Percentiles rank a stretch among this genome's conserved stretches.
These are phyloP conservation scores for Aspergillus sojae DNA, from an alignment of 2,329 filamentous ascomycete species.

Conservation along the genomic window DNA sequence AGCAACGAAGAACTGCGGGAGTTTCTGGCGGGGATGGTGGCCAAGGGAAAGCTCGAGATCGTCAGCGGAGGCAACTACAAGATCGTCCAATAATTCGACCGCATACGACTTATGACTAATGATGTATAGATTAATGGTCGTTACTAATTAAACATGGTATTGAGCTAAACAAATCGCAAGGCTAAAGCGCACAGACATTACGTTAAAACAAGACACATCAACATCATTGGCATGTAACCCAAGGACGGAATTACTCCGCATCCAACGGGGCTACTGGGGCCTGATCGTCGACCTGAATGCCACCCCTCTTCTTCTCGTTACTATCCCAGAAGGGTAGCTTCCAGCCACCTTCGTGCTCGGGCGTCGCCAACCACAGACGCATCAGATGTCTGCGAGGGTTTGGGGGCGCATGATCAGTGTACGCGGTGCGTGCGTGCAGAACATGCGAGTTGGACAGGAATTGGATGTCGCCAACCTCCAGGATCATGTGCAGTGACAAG, in stretches of 20 bases:
- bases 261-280: slow-evolving; percentile 75
- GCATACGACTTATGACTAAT: slow-evolving; percentile 6
- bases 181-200: slow-evolving; percentile 11
- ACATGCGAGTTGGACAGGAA: slow-evolving; percentile 81
- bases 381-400: slow-evolving; percentile 75
- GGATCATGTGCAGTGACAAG: slow-evolving; percentile 78
- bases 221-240: neutral
- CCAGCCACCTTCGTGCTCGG: slow-evolving; percentile 83
- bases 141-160: slow-evolving; percentile 13
- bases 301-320: slow-evolving; percentile 81
- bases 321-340: slow-evolving; percentile 79
- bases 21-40: slow-evolving; percentile 78
- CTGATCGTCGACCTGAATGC: slow-evolving; percentile 83
- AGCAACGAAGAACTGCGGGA: slow-evolving; percentile 84
- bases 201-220: slow-evolving; percentile 7
- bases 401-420: slow-evolving; percentile 71
- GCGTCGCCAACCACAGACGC: slow-evolving; percentile 81
- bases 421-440: slow-evolving; percentile 78
- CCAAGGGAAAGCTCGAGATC: slow-evolving; percentile 69
- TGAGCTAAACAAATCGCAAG: slow-evolving; percentile 5
- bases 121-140: slow-evolving; percentile 1
- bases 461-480: slow-evolving; percentile 86
- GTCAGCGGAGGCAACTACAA: slow-evolving; percentile 69
- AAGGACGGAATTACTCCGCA: slow-evolving; percentile 62
- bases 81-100: slow-evolving; percentile 32